A percentile compares a stretch with the other conserved stretches of the same genome.
Evolutionary conservation across 2,329 filamentous ascomycete genomes (phyloP).

Genomic region (Macroventuria anomochaeta): DNA sequence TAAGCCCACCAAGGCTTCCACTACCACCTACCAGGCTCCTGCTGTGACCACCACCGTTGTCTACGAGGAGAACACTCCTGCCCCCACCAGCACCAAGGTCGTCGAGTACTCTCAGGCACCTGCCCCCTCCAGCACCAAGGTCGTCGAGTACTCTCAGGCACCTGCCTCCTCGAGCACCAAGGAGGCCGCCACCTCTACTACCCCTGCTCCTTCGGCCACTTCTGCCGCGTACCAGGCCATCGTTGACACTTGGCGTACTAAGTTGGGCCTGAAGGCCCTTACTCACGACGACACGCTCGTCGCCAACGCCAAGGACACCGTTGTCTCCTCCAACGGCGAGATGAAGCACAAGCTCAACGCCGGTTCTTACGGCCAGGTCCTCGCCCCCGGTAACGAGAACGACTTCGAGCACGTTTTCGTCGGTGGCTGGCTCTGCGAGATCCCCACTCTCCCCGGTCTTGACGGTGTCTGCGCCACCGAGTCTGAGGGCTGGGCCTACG

Average conservation of each 20-base stretch:
- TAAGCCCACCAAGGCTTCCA: conserved; percentile 14
- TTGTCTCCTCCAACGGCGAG: conserved; percentile 32
- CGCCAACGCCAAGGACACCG: conserved; percentile 35
- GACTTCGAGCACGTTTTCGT: conserved; percentile 42
- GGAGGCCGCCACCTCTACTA: conserved; percentile 17
- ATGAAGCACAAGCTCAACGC: conserved; percentile 44
- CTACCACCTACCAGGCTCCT: conserved; percentile 9
- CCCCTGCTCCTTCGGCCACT: conserved; percentile 16
- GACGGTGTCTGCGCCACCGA: conserved; percentile 30
- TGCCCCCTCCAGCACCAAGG: conserved; percentile 4
- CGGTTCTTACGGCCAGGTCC: conserved; percentile 39
- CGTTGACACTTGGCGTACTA: conserved; percentile 37
- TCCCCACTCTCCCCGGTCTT: conserved; percentile 33
- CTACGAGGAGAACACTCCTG: conserved; percentile 16
- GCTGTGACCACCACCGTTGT: conserved; percentile 17
- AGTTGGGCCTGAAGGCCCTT: conserved; percentile 35
- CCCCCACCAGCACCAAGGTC: conserved; percentile 7
- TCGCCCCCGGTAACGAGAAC: conserved; percentile 33
- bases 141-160: conserved; percentile 5
- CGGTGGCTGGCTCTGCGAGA: conserved; percentile 47
- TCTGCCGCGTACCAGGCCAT: conserved; percentile 34
- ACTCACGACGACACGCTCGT: conserved; percentile 29
- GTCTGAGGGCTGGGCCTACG: conserved; percentile 39
- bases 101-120: conserved; percentile 12
- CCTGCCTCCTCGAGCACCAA: conserved; percentile 18